These are phyloP conservation scores for Pneumocystis wakefieldiae DNA, from an alignment of 1,139 yeast species.

Conservation along the genomic window DNA sequence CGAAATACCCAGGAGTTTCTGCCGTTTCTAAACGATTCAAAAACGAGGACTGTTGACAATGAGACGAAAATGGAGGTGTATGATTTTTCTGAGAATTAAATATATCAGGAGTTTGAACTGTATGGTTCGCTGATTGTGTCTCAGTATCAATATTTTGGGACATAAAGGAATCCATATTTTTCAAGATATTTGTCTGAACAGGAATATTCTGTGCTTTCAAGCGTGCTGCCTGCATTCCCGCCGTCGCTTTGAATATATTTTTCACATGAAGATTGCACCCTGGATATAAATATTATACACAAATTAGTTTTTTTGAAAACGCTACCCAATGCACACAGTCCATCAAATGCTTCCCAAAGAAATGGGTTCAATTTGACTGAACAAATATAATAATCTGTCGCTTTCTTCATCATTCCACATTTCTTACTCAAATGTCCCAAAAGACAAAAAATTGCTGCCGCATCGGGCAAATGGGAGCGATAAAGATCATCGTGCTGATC, in stretches of 20 bases:
- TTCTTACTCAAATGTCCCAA: slow-evolving; percentile 52
- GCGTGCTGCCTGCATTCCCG: not conserved
- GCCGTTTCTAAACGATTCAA: not conserved
- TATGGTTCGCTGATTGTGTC: not conserved
- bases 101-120: not conserved
- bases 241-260: slow-evolving; percentile 31
- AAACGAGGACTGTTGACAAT: not conserved
- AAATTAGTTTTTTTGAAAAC: no score
- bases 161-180: not conserved
- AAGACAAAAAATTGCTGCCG: slow-evolving; percentile 47
- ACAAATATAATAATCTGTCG: slow-evolving; percentile 51
- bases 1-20: not conserved
- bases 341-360: slow-evolving; percentile 75
- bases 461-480: slow-evolving; percentile 39
- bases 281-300: not conserved
- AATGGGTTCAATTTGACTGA: slow-evolving; percentile 63
- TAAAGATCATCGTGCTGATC: slow-evolving; percentile 14
- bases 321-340: slow-evolving; percentile 53
- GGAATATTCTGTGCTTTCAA: not conserved
- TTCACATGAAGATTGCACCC: slow-evolving; percentile 43
- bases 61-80: not conserved
- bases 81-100: not conserved
- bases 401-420: slow-evolving; percentile 46
- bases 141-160: not conserved
- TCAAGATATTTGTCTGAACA: not conserved